Conservation (phyloP, 2,329 filamentous ascomycete species). For the Pseudogymnoascus sp. region DNA sequence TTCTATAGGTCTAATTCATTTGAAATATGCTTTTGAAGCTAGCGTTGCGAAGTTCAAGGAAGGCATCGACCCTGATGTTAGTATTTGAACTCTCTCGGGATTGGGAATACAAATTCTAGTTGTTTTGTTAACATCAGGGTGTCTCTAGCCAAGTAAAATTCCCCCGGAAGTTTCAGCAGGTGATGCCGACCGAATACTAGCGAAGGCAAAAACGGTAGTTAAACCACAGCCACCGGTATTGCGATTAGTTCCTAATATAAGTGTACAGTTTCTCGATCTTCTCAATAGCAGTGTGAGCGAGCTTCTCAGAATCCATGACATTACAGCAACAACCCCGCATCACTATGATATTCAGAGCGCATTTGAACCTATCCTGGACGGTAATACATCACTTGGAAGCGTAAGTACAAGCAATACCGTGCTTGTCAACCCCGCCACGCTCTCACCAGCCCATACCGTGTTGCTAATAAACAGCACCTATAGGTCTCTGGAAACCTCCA, state of each 20-base stretch:
- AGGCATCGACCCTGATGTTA: neutral
- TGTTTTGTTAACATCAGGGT: neutral
- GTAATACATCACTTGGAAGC: neutral
- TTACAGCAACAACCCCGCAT: neutral
- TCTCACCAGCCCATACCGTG: neutral
- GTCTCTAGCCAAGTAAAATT: neutral
- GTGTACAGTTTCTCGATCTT: neutral
- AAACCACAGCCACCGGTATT: neutral
- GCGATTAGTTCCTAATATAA: neutral
- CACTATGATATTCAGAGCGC: neutral
- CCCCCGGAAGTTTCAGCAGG: neutral
- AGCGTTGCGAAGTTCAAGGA: neutral
- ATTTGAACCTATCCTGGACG: neutral
- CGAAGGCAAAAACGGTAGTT: neutral
- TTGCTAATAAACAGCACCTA: neutral
- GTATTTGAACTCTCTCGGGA: neutral
- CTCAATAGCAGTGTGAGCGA: neutral
- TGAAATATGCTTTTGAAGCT: neutral
- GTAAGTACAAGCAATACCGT: neutral
- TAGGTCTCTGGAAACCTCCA: neutral
- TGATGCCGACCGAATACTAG: neutral
- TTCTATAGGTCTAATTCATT: neutral
- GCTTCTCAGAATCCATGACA: neutral
- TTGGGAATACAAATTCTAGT: neutral
- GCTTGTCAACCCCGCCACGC: neutral